These are phyloP conservation scores for Panicum virgatum DNA, from an alignment of 202 grass and related monocot genomes.

Conservation along the genomic window DNA sequence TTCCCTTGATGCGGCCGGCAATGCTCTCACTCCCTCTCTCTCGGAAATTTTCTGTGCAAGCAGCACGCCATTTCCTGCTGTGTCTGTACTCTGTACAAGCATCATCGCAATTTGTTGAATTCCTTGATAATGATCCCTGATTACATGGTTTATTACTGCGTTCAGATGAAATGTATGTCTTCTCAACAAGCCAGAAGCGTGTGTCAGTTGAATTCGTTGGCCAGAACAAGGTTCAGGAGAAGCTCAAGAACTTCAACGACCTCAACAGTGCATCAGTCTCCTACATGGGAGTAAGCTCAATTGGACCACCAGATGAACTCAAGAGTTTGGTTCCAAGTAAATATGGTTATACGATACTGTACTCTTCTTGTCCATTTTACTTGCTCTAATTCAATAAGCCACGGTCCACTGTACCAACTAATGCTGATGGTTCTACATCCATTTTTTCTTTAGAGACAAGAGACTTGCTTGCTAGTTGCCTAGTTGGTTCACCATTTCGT, in stretches of 20 bases:
- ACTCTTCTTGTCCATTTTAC: constrained; percentile 1
- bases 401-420: neutral
- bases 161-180: constrained; percentile 95
- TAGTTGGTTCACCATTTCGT: neutral
- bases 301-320: constrained; percentile 51
- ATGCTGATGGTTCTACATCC: neutral
- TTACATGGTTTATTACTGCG: neutral
- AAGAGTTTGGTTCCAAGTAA: constrained; percentile 74
- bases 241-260: constrained; percentile 77
- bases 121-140: neutral
- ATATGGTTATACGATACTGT: neutral
- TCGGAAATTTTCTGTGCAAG: neutral
- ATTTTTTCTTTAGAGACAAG: neutral
- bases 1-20: neutral
- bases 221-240: constrained; percentile 82
- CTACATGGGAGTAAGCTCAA: constrained; percentile 79
- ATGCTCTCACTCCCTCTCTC: neutral
- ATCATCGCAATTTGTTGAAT: neutral
- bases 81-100: neutral
- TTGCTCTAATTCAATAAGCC: neutral
- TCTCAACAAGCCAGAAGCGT: constrained; percentile 80
- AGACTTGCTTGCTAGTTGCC: neutral
- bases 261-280: constrained; percentile 62
- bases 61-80: neutral
- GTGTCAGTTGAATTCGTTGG: constrained; percentile 81